Evolutionary conservation across 2,329 filamentous ascomycete species (phyloP).

Genomic region (Coniochaeta prunicola): DNA sequence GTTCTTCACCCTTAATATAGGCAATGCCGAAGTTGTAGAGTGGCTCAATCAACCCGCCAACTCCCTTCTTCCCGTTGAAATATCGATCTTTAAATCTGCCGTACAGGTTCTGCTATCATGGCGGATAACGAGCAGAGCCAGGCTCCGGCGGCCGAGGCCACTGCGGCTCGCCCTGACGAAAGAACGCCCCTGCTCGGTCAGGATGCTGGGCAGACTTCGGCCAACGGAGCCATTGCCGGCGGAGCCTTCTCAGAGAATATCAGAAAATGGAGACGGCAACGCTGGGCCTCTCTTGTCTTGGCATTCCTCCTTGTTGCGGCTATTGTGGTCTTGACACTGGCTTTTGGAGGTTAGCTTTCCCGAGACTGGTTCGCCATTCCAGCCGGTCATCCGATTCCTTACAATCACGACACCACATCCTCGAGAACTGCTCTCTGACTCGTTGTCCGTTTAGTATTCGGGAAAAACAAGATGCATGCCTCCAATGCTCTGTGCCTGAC

Average conservation of each 20-base stretch:
- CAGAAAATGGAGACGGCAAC: neutral
- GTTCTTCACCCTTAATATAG: neutral
- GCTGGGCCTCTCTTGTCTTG: neutral
- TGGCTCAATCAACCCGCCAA: neutral
- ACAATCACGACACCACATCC: neutral
- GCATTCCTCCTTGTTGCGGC: neutral
- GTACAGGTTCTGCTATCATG: neutral
- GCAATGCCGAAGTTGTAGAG: neutral
- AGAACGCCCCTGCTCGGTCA: neutral
- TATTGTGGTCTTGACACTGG: neutral
- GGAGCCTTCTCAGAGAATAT: neutral
- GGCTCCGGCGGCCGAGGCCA: neutral
- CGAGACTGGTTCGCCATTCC: neutral
- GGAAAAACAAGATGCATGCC: constrained; percentile 3
- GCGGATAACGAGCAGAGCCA: neutral
- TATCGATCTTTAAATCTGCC: neutral
- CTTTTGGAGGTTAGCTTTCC: constrained; percentile 1
- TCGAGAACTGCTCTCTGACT: neutral
- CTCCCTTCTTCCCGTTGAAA: neutral
- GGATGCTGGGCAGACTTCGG: neutral
- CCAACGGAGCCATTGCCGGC: neutral
- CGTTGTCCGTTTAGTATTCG: neutral
- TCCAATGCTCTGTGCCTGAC: constrained; percentile 39
- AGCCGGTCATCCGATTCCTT: neutral
- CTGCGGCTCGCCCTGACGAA: neutral